Evolutionary conservation across 176 grass and related monocot species (phyloP), one percentile per base, ranked within the genome.

Genomic region (Bolboschoenus planiculmis): DNA sequence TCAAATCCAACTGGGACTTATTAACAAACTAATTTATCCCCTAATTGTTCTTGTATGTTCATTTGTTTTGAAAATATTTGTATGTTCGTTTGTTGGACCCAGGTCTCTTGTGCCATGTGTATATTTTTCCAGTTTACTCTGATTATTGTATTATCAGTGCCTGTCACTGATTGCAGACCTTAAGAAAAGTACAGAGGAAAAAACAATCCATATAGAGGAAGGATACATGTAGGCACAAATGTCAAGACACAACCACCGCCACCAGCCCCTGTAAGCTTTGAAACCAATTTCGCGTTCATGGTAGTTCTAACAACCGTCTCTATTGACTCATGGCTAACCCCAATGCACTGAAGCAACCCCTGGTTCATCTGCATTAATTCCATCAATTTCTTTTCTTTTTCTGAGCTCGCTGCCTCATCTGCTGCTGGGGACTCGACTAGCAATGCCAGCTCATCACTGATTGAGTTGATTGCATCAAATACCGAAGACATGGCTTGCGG

Each of bases 301-400:
- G 92, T 93, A 33, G 85, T 87, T 1, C 35, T 89, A 70, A 98
- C 23, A 55, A 98, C 92, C 2, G 85, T 90, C 85, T 95, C 95
- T 85, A 98, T 95, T 3, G 90, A 85, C 50, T 84, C 70, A 88
- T 98, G 92, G 33, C 87, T 88, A 37, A 98, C 90, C 56, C 95
- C 95, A 87, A 98, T 93, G 86, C 92, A 95, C 61, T 93, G 92
- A 46, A 98, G 92, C 87, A 98, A 91, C 20, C 92, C 95, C 89
- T 98, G 95, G 62, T 95, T 98, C 92, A 98, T 98, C 84, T 91
- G 84, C 89, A 98, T 95, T 83, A 98, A 58, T 79, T 98, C 92
- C 78, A 89, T 83, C 83, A 98, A 68, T 67, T 91, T 95, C 34
- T 95, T 90, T 79, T 98, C 95, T 85, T 88, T 98, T 37, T 86